These are phyloP conservation scores for Colletotrichum cordylinicola DNA, from an alignment of 2,329 filamentous ascomycete species.

Conservation along the genomic window DNA sequence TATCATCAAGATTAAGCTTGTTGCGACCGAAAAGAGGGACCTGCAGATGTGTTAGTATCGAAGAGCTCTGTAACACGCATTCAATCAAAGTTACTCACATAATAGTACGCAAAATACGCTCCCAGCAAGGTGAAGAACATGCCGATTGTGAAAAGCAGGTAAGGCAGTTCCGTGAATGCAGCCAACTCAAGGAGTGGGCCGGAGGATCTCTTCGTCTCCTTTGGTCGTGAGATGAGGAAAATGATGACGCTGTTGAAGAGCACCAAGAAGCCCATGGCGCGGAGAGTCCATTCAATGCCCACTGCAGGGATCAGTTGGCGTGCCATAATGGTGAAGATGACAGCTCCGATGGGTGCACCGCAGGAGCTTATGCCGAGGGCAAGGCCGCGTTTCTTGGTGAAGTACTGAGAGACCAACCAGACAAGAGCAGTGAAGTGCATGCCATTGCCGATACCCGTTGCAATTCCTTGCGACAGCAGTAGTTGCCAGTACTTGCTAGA, in stretches of 20 bases:
- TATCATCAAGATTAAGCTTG: neutral
- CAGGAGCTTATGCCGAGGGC: slow-evolving; percentile 64
- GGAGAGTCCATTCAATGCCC: slow-evolving; percentile 64
- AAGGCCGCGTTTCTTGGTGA: slow-evolving; percentile 56
- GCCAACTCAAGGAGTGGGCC: slow-evolving; percentile 12
- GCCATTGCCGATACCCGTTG: slow-evolving; percentile 57
- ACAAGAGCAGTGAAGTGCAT: slow-evolving; percentile 61
- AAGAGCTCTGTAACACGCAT: accelerated
- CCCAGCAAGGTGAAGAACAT: slow-evolving; percentile 20
- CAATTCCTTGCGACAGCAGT: slow-evolving; percentile 56
- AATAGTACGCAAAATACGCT: slow-evolving; percentile 18
- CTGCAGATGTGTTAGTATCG: neutral
- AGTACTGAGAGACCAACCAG: slow-evolving; percentile 65
- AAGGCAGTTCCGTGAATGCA: slow-evolving; percentile 17
- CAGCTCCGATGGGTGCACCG: slow-evolving; percentile 59
- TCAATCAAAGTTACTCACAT: neutral
- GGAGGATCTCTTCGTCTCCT: neutral
- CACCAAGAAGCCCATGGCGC: slow-evolving; percentile 72
- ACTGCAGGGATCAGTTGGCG: slow-evolving; percentile 54
- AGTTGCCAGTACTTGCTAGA: slow-evolving; percentile 52
- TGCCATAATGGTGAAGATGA: slow-evolving; percentile 60
- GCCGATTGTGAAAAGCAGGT: slow-evolving; percentile 13
- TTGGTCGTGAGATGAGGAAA: slow-evolving; percentile 3
- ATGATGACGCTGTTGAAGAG: slow-evolving; percentile 54
- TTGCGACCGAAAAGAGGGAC: slow-evolving; percentile 5